phyloP scores from a whole-genome alignment of 805 yeast species.

The Pichia eremophila region DNA sequence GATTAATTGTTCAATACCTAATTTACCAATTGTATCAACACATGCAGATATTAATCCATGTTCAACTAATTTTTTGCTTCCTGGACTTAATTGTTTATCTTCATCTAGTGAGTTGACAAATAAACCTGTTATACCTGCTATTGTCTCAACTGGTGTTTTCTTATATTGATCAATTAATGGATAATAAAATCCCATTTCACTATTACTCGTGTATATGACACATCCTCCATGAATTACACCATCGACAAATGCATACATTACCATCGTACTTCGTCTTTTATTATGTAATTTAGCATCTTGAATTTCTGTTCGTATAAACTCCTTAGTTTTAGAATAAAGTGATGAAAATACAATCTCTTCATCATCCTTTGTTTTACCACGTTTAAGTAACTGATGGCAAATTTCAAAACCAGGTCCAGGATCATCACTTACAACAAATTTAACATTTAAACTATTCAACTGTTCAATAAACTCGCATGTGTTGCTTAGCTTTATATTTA shows the following conservation, averaged over 20 bases:
- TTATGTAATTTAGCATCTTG: constrained; percentile 44
- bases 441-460: constrained; percentile 46
- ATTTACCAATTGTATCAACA: constrained; percentile 35
- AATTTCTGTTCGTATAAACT: constrained; percentile 19
- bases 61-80: not conserved
- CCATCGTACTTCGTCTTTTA: constrained; percentile 42
- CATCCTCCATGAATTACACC: constrained; percentile 29
- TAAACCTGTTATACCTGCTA: constrained; percentile 47
- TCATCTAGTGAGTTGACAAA: constrained; percentile 32
- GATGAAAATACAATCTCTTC: constrained; percentile 20
- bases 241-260: constrained; percentile 14
- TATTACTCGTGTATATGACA: constrained; percentile 36
- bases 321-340: constrained; percentile 23
- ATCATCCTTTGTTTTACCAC: constrained; percentile 6
- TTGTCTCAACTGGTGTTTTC: constrained; percentile 6
- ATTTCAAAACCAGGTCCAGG: constrained; percentile 26
- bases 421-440: constrained; percentile 45
- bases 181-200: constrained; percentile 35
- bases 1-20: constrained; percentile 11
- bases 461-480: constrained; percentile 38
- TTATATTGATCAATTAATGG: constrained; percentile 42
- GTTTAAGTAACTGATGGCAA: constrained; percentile 29
- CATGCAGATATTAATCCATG: constrained; percentile 27
- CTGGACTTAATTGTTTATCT: not conserved
- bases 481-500: constrained; percentile 21